phyloP scores from a whole-genome alignment of 2,329 filamentous ascomycete genomes.

The Parafenestella ontariensis region DNA sequence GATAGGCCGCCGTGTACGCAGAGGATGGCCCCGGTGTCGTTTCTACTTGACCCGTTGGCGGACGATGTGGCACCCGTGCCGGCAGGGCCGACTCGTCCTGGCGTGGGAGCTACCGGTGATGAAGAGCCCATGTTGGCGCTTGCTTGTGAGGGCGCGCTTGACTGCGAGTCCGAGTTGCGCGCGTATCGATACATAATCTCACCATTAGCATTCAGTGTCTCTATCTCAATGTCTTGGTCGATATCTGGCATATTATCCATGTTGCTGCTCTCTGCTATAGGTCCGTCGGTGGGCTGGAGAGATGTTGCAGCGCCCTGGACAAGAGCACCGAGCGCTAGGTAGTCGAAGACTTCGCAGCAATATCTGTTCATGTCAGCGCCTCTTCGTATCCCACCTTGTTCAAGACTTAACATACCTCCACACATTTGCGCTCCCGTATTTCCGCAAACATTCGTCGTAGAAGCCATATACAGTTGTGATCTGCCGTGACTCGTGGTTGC shows the following conservation, averaged over 20 bases:
- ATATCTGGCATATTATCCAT: slow-evolving; percentile 57
- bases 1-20: slow-evolving; percentile 95
- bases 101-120: slow-evolving; percentile 47
- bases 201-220: slow-evolving; percentile 86
- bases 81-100: slow-evolving; percentile 71
- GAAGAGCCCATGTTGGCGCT: slow-evolving; percentile 45
- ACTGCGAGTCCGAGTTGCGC: slow-evolving; percentile 54
- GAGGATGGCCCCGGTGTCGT: slow-evolving; percentile 72
- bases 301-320: slow-evolving; percentile 81
- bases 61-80: slow-evolving; percentile 80
- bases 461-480: slow-evolving; percentile 98
- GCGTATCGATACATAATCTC: slow-evolving; percentile 77
- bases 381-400: neutral
- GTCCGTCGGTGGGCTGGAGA: slow-evolving; percentile 67
- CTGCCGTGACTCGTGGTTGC: slow-evolving; percentile 94
- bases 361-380: slow-evolving; percentile 52
- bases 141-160: slow-evolving; percentile 38
- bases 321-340: slow-evolving; percentile 87
- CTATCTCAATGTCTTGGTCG: slow-evolving; percentile 84
- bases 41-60: slow-evolving; percentile 63
- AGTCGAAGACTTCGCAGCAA: slow-evolving; percentile 98
- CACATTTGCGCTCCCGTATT: slow-evolving; percentile 95
- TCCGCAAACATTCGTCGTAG: slow-evolving; percentile 95
- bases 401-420: slow-evolving; percentile 63
- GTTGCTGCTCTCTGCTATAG: slow-evolving; percentile 58